Conservation (phyloP, 805 yeast species). For the Kuraishia floccosa region DNA sequence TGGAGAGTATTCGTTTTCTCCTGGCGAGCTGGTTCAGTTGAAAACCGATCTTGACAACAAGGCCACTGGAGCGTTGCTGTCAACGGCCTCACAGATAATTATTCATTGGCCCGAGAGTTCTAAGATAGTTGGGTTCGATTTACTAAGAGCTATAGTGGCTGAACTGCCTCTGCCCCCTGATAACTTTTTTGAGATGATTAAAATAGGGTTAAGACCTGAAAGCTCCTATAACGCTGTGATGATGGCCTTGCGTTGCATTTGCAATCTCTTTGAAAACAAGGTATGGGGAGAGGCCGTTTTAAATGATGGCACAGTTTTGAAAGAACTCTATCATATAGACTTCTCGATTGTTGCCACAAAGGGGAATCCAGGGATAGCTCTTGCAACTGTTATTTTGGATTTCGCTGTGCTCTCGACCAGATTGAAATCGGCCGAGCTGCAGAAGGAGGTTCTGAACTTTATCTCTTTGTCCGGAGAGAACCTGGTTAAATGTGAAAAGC, state of each 20-base stretch:
- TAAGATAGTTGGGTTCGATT: conserved; percentile 48
- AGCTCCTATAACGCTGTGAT: conserved; percentile 26
- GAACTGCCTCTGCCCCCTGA: conserved; percentile 26
- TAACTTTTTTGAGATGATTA: conserved; percentile 25
- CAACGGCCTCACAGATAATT: conserved; percentile 25
- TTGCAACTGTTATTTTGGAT: conserved; percentile 38
- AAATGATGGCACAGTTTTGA: not conserved
- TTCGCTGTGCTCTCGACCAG: conserved; percentile 27
- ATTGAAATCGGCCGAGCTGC: conserved; percentile 16
- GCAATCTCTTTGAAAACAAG: conserved; percentile 36
- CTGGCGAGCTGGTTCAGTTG: conserved; percentile 36
- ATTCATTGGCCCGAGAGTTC: conserved; percentile 32
- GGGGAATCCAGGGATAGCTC: conserved; percentile 24
- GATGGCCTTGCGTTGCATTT: conserved; percentile 45
- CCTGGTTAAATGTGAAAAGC: conserved; percentile 20
- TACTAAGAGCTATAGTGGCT: conserved; percentile 38
- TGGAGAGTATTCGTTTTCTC: conserved; percentile 32
- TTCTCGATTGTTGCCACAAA: conserved; percentile 2
- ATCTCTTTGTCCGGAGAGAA: conserved; percentile 1
- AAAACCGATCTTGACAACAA: no score
- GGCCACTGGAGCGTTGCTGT: not conserved
- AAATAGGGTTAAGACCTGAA: conserved; percentile 24
- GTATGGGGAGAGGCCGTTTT: conserved; percentile 28
- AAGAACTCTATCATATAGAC: not conserved
- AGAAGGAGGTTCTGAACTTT: conserved; percentile 11